phyloP scores from a whole-genome alignment of 345 rosid species.

The Gossypium longicalyx region DNA sequence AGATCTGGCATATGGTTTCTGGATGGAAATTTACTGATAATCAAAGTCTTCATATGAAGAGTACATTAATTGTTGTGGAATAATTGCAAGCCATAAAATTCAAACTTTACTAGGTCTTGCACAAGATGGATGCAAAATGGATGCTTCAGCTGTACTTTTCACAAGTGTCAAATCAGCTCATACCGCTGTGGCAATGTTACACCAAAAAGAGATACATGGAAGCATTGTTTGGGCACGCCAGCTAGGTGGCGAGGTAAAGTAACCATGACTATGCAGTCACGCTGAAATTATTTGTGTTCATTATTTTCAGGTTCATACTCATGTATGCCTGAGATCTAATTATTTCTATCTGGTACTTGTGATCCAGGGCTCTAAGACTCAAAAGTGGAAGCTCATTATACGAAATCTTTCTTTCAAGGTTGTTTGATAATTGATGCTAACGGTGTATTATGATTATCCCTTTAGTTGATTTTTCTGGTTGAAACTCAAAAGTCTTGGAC shows the following conservation, averaged over 20 bases:
- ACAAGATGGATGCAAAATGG: constrained; percentile 84
- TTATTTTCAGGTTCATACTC: not conserved
- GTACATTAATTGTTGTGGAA: constrained; percentile 15
- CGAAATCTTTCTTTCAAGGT: constrained; percentile 96
- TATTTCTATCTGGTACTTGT: constrained; percentile 16
- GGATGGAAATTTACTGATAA: not conserved
- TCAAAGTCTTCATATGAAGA: not conserved
- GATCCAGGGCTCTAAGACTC: constrained; percentile 84
- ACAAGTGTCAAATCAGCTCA: constrained; percentile 78
- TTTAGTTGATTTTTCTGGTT: constrained; percentile 9
- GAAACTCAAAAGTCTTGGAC: not conserved
- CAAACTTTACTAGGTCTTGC: constrained; percentile 55
- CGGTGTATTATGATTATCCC: not conserved
- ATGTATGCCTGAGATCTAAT: not conserved
- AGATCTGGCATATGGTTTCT: constrained; percentile 1
- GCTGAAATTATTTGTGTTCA: not conserved
- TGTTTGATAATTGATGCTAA: constrained; percentile 11
- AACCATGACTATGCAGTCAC: not conserved
- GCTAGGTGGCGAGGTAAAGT: constrained; percentile 91
- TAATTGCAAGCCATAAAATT: constrained; percentile 5
- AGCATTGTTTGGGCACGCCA: constrained; percentile 87
- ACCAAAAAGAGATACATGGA: constrained; percentile 65
- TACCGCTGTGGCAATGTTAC: constrained; percentile 51
- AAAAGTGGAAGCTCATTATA: constrained; percentile 89
- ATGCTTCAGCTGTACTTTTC: constrained; percentile 84